These are phyloP conservation scores for Pseudocercospora crystallina DNA, from an alignment of 2,329 filamentous ascomycete species.

Conservation along the genomic window DNA sequence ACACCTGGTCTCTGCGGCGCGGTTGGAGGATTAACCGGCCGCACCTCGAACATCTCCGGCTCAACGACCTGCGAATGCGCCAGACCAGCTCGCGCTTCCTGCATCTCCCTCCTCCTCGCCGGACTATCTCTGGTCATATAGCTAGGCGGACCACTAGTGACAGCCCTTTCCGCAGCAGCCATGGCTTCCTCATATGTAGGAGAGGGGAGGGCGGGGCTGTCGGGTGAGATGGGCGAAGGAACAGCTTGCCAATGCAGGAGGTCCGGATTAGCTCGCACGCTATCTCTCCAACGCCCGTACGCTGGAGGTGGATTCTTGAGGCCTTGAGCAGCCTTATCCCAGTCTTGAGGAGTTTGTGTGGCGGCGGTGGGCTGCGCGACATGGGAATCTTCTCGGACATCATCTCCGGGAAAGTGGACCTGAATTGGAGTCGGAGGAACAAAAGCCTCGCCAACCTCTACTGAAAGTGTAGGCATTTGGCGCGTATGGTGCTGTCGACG, in stretches of 20 bases:
- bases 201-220: constrained; percentile 28
- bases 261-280: constrained; percentile 79
- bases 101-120: constrained; percentile 24
- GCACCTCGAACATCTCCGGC: constrained; percentile 33
- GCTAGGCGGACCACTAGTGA: constrained; percentile 26
- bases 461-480: constrained; percentile 18
- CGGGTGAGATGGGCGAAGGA: constrained; percentile 24
- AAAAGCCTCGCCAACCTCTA: constrained; percentile 48
- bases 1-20: constrained; percentile 8
- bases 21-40: constrained; percentile 8
- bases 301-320: constrained; percentile 65
- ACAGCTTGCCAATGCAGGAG: constrained; percentile 68
- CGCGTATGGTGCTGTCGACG: constrained; percentile 25
- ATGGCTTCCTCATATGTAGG: constrained; percentile 35
- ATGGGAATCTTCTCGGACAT: constrained; percentile 30
- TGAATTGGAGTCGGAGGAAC: constrained; percentile 72
- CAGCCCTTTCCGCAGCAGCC: constrained; percentile 14
- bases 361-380: constrained; percentile 22
- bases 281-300: constrained; percentile 81
- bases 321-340: constrained; percentile 24
- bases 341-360: constrained; percentile 32
- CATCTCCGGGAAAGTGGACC: constrained; percentile 66
- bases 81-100: constrained; percentile 23
- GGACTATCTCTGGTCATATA: constrained; percentile 31
- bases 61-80: constrained; percentile 19